A percentile compares a stretch with the other conserved stretches of the same genome.
Evolutionary conservation across 2,329 filamentous ascomycete species (phyloP).

Genomic region (Metarhizium anisopliae): DNA sequence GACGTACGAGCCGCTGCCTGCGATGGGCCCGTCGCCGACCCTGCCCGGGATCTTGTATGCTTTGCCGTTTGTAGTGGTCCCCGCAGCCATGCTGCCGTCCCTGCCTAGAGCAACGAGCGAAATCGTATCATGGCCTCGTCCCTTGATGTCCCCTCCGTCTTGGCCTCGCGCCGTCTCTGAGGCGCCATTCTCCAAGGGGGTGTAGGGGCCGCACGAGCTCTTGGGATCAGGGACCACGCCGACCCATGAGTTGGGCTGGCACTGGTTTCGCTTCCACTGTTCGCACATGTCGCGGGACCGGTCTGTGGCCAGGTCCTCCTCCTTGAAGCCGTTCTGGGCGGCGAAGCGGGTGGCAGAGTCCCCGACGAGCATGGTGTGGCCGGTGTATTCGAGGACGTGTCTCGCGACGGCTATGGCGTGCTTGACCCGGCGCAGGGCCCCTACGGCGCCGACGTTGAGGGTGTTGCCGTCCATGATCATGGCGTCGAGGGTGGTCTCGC

Average conservation of each 20-base stretch:
- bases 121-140: constrained; percentile 41
- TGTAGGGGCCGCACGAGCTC: constrained; percentile 38
- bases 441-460: constrained; percentile 46
- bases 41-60: constrained; percentile 45
- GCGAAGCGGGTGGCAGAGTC: constrained; percentile 46
- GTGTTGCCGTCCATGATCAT: constrained; percentile 47
- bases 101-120: constrained; percentile 39
- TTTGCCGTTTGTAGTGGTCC: constrained; percentile 47
- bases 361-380: constrained; percentile 42
- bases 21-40: constrained; percentile 46
- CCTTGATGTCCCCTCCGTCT: not conserved
- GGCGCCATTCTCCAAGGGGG: constrained; percentile 15
- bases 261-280: constrained; percentile 32
- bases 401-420: constrained; percentile 42
- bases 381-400: constrained; percentile 40
- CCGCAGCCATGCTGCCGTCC: constrained; percentile 40
- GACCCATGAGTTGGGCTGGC: constrained; percentile 43
- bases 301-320: constrained; percentile 33
- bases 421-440: constrained; percentile 37
- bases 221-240: constrained; percentile 35
- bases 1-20: constrained; percentile 45
- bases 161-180: too few species aligned
- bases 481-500: constrained; percentile 51
- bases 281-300: constrained; percentile 30
- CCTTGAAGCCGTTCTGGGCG: constrained; percentile 38